These are phyloP conservation scores for Hydrangea macrophylla DNA, from an alignment of 148 eudicot species.

Conservation along the genomic window DNA sequence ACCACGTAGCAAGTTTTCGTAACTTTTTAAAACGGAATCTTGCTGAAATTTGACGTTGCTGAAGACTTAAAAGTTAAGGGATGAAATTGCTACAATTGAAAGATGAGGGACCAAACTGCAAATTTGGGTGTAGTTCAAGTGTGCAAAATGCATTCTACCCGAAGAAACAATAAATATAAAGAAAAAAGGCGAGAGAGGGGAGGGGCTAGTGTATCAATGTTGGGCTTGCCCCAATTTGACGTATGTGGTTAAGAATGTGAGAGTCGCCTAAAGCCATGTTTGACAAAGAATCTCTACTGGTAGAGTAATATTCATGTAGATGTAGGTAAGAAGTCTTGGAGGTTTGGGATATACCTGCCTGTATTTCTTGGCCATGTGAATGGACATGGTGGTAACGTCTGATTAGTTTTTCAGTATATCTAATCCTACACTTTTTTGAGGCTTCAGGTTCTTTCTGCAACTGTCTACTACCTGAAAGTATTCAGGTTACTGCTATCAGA, in stretches of 20 bases:
- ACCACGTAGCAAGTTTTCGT: too few species aligned
- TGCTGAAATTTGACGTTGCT: too few species aligned
- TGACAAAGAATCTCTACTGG: background rate
- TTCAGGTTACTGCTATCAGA: slow-evolving; percentile 61
- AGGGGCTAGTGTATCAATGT: too few species aligned
- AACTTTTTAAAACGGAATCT: too few species aligned
- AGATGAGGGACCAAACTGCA: too few species aligned
- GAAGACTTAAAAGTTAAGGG: too few species aligned
- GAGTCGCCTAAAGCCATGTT: background rate
- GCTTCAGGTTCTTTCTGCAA: slow-evolving; percentile 79
- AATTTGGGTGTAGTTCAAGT: too few species aligned
- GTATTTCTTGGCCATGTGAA: background rate
- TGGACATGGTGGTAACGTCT: background rate
- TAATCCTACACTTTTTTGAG: slow-evolving; percentile 21
- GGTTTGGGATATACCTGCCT: background rate
- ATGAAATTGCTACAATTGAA: too few species aligned
- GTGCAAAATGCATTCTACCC: too few species aligned
- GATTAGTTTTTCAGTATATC: slow-evolving; percentile 7
- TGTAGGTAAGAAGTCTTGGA: background rate
- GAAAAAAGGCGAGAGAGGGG: background rate
- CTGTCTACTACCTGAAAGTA: slow-evolving; percentile 74
- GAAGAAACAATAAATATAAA: too few species aligned
- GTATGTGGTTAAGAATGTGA: background rate
- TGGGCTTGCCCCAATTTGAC: background rate
- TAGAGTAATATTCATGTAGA: background rate